phyloP scores from a whole-genome alignment of 192 early-diverging fungal species.

The Backusella circina region DNA sequence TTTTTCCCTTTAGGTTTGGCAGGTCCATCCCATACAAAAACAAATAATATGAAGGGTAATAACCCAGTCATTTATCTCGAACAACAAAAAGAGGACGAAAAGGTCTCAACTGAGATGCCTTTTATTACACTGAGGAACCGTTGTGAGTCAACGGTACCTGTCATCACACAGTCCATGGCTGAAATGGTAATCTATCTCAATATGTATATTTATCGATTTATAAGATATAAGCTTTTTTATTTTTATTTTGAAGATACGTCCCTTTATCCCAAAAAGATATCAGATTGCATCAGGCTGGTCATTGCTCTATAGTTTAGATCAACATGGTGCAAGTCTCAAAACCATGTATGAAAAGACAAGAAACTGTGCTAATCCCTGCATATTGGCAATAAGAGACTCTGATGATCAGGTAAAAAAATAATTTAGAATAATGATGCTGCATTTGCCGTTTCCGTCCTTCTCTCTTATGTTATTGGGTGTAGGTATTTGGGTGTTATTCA shows the following conservation, averaged over 20 bases:
- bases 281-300: constrained; percentile 70
- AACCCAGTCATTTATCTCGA: neutral
- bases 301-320: constrained; percentile 90
- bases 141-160: neutral
- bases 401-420: constrained; percentile 44
- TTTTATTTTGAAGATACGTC: no score
- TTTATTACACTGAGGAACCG: neutral
- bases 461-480: neutral
- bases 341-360: constrained; percentile 68
- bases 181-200: neutral
- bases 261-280: constrained; percentile 64
- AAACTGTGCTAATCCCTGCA: constrained; percentile 53
- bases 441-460: neutral
- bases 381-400: constrained; percentile 70
- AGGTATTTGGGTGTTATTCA: constrained; percentile 80
- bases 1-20: neutral
- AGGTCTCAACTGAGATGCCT: neutral
- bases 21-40: neutral
- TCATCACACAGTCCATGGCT: neutral
- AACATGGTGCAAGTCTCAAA: constrained; percentile 84
- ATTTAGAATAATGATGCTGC: neutral
- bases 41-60: neutral
- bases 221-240: no score
- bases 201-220: no score
- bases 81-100: neutral